These are phyloP conservation scores for Rhytidiadelphus loreus DNA, from an alignment of 225 moss, liverwort and hornwort species.

Conservation along the genomic window DNA sequence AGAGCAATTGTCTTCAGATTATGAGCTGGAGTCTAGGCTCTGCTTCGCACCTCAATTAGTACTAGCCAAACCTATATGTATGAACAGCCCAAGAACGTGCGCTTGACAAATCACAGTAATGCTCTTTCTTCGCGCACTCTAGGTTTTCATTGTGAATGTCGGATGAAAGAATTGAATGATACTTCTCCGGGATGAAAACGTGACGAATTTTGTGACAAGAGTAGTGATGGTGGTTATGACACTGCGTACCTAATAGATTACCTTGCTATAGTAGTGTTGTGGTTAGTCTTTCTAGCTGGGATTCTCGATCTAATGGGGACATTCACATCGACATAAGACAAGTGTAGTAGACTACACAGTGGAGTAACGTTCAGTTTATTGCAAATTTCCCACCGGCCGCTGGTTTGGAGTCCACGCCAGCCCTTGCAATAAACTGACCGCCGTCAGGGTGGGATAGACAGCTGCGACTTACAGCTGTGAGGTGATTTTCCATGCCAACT, in stretches of 20 bases:
- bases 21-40: neutral
- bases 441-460: neutral
- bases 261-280: too few relatives aligned
- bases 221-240: fast-evolving
- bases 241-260: too few relatives aligned
- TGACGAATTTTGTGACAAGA: fast-evolving
- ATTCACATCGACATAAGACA: neutral
- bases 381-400: too few relatives aligned
- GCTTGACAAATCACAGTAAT: too few relatives aligned
- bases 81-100: too few relatives aligned
- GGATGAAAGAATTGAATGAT: too few relatives aligned
- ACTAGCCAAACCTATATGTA: too few relatives aligned
- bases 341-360: neutral
- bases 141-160: too few relatives aligned
- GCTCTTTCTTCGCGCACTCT: fast-evolving
- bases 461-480: neutral
- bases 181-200: fast-evolving
- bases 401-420: neutral
- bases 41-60: neutral
- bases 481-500: neutral
- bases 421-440: neutral
- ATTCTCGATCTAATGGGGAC: too few relatives aligned
- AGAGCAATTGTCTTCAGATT: neutral
- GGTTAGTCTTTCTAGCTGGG: too few relatives aligned
- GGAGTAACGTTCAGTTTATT: neutral